Evolutionary conservation across 23 red algal species (phyloP), one percentile per base, ranked within the genome.

Genomic region (Gracilariopsis chorda): DNA sequence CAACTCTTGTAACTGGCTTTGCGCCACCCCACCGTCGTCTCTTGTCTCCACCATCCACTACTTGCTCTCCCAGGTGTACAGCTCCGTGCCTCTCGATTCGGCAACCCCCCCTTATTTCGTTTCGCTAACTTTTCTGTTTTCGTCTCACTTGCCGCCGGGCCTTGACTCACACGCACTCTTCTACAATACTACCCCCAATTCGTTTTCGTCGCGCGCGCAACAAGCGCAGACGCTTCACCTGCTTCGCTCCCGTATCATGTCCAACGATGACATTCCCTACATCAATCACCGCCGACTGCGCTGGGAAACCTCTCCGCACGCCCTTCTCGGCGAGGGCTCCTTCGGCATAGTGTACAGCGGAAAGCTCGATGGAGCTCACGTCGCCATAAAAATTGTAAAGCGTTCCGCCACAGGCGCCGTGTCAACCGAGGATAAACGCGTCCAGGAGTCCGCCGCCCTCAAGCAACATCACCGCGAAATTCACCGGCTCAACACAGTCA

Each of bases 361-460:
- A 20, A n/a, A 80, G 73, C 44, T 62, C n/a, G 57, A 87, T 41
- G 83, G 71, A 70, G 69, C 33, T 36, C 82, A 63, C 16, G 92
- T 86, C 36, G 92, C 92, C 47, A 86, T 94, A 74, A 94, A 94
- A 65, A 60, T 94, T 36, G 71, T 94, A 32, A 87, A 94, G 55
- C 59, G 90, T 21, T n/a, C 69, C 13, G n/a, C 10, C 4, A 36
- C 53, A 35, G 46, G 28, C 19, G 10, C 7, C 33, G 56, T 48
- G 10, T 36, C 58, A 23, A 64, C 58, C 19, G 24, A 21, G 27
- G 37, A 24, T 37, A 43, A 77, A 29, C 65, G 46, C 16, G n/a
- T 43, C 3, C 57, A 60, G 32, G 56, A 67, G 48, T 57, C 49
- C 29, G 71, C 92, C 27, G 81, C 75, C 2, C 48, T 87, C 7